These are phyloP conservation scores for Fusarium ambrosium DNA, from an alignment of 2,329 filamentous ascomycete genomes.

Conservation along the genomic window DNA sequence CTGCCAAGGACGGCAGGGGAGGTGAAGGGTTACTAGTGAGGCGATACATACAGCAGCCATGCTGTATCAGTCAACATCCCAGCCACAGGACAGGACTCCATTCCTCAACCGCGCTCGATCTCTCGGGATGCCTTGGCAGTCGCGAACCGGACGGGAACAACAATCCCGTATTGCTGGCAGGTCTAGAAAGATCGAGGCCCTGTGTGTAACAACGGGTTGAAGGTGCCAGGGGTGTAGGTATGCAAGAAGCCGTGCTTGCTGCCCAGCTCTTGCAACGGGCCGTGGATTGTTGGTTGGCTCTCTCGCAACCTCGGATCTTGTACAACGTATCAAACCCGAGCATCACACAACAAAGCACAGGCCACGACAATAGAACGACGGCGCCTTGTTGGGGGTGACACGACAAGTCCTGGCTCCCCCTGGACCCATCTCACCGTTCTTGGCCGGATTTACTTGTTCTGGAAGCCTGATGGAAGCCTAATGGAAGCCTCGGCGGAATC, in stretches of 20 bases:
- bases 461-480: conserved; percentile 24
- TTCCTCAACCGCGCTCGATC: not conserved
- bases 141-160: not conserved
- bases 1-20: not conserved
- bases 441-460: conserved; percentile 18
- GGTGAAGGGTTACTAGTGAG: not conserved
- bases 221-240: conserved; percentile 1
- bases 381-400: conserved; percentile 1
- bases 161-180: conserved; percentile 5
- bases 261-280: conserved; percentile 2
- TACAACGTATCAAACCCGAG: not conserved
- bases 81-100: not conserved
- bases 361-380: conserved; percentile 9
- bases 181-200: conserved; percentile 8
- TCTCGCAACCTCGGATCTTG: not conserved
- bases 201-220: conserved; percentile 2
- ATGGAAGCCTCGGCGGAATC: conserved; percentile 18
- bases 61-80: not conserved
- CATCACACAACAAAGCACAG: conserved; percentile 17
- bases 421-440: conserved; percentile 2
- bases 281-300: not conserved
- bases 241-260: conserved; percentile 15
- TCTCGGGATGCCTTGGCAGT: not conserved
- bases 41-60: not conserved
- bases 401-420: conserved; percentile 13